Base-by-base conservation (phyloP, 2,329 filamentous ascomycete genomes). In the Alternaria conjuncta region DNA sequence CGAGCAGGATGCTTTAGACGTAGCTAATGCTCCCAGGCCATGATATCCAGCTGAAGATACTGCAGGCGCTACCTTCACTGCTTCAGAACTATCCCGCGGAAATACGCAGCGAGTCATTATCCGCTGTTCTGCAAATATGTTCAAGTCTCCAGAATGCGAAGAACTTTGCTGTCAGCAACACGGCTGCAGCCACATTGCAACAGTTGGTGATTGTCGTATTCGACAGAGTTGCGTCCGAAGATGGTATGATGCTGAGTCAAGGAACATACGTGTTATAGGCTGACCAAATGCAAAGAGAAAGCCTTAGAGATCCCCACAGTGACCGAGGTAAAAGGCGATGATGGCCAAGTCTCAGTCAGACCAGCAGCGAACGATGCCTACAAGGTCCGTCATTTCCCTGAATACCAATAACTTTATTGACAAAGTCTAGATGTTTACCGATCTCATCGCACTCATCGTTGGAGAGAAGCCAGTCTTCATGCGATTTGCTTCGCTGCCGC, bases 31-130 rank as follows among this genome's bases (percentile, higher is more conserved):
- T 18, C 10, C 28, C 60, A 87, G 87, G 85, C 55, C 84, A 97
- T 63, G 96, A 99, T 81, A 92, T 97, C 3, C 96, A 99, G 77
- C 88, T 99, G 70, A 98, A 98, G 80, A 96, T 98, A 56, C 84
- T 99, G 13, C 96, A 99, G 79, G 93, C 94, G 1, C 82, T 99
- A 15, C 96, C 96, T 5, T 93, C 94, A 2, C 81, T 99, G 36
- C 82, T 98, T 23, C 94, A 97, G 71, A 97, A 97, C 73, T 98
- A 98, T 80, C 89, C 92, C 0, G 85, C 87, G 36, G 92, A 97
- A 60, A 83, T 99, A 41, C 89, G 90, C 63, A 93, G 92, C 2
- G 91, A 95, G 63, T 84, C 97, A 32, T 85, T 99, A 43, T 91
- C 93, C 26, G 93, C 89, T 10, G 89, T 92, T 0, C 82, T 99